phyloP scores from a whole-genome alignment of 805 yeast genomes.

The Candida chilensis region DNA sequence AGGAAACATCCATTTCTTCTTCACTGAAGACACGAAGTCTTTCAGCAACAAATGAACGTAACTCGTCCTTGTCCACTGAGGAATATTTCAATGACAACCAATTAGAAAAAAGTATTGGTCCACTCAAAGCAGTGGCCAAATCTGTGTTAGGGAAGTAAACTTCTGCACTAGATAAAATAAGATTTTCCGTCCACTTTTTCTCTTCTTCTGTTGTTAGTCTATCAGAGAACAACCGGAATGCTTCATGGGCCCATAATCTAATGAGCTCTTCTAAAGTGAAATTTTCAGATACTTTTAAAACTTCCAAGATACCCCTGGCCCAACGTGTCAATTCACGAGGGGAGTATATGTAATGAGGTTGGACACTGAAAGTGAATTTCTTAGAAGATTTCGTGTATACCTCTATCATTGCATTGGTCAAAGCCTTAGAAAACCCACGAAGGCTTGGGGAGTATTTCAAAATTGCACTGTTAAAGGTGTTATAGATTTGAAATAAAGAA shows the following conservation, averaged over 20 bases:
- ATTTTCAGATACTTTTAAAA: constrained; percentile 25
- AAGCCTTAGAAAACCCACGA: constrained; percentile 37
- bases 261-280: constrained; percentile 34
- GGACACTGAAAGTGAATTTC: constrained; percentile 23
- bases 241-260: constrained; percentile 77
- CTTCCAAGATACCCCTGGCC: constrained; percentile 64
- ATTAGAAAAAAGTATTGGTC: constrained; percentile 59
- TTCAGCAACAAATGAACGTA: constrained; percentile 49
- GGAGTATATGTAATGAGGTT: constrained; percentile 64
- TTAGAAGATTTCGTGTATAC: constrained; percentile 40
- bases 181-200: constrained; percentile 34
- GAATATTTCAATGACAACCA: constrained; percentile 66
- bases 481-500: constrained; percentile 63
- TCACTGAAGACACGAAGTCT: constrained; percentile 67
- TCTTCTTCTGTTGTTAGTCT: constrained; percentile 44
- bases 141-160: constrained; percentile 39
- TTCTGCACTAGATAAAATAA: constrained; percentile 18
- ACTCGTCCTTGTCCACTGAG: constrained; percentile 38
- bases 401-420: constrained; percentile 60
- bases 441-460: constrained; percentile 54
- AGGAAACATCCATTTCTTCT: constrained; percentile 56
- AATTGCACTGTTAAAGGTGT: constrained; percentile 43
- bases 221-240: constrained; percentile 68
- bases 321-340: constrained; percentile 91
- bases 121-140: constrained; percentile 17